phyloP scores from a whole-genome alignment of 208 protist species.

The Herpetomonas tarakana region DNA sequence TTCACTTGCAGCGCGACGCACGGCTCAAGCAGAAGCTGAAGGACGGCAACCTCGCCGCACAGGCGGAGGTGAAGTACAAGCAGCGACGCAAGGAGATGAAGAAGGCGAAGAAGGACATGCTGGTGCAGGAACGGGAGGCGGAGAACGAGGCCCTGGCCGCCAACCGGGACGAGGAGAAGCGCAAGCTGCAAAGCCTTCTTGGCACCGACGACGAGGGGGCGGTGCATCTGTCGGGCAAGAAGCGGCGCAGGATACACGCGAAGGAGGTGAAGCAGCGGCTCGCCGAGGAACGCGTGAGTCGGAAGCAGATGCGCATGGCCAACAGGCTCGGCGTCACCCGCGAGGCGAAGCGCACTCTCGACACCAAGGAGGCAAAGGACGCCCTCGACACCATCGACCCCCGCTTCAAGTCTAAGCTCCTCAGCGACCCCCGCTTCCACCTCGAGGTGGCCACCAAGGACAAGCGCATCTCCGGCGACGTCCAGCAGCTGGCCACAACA shows the following conservation, averaged over 20 bases:
- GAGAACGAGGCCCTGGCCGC: constrained; percentile 36
- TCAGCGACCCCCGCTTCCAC: constrained; percentile 83
- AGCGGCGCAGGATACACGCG: constrained; percentile 72
- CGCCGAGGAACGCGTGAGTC: constrained; percentile 59
- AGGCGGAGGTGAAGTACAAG: constrained; percentile 87
- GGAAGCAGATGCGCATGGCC: constrained; percentile 70
- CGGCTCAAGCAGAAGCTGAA: constrained; percentile 62
- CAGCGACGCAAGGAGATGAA: constrained; percentile 83
- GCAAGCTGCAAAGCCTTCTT: constrained; percentile 55
- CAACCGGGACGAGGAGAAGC: constrained; percentile 38
- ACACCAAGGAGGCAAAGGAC: constrained; percentile 25
- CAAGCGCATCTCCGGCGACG: constrained; percentile 52
- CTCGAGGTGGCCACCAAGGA: constrained; percentile 75
- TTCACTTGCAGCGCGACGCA: constrained; percentile 62
- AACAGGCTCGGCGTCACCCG: constrained; percentile 54
- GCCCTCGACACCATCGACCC: constrained; percentile 61
- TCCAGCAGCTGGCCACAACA: constrained; percentile 63
- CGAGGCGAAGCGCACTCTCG: constrained; percentile 32
- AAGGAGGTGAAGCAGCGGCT: constrained; percentile 59
- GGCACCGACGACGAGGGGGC: constrained; percentile 50
- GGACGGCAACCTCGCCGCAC: constrained; percentile 44
- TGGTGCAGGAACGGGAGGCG: constrained; percentile 55
- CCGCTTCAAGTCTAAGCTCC: constrained; percentile 81
- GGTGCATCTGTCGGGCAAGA: constrained; percentile 50
- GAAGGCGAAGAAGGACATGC: constrained; percentile 81